Base-by-base conservation (phyloP, 2,329 filamentous ascomycete genomes). In the Mycogone perniciosa region DNA sequence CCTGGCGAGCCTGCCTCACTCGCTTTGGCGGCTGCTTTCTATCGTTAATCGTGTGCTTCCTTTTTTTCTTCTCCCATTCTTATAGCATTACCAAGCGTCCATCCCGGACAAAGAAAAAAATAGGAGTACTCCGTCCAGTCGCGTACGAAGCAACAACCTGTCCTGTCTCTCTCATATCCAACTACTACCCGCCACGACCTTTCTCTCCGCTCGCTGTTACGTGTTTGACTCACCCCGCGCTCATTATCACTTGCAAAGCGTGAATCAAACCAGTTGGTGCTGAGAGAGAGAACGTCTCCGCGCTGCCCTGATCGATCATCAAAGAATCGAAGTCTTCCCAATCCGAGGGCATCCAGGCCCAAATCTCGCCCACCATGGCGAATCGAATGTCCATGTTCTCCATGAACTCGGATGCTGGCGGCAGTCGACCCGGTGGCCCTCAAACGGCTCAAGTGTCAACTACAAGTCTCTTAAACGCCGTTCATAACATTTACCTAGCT, bases 401-500 rank as follows among this genome's bases (percentile, higher is more conserved):
- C 58, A 74, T 82, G 64, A 76, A 74, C 59, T 85, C 82, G 58
- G 81, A 86, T 57, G 82, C 84, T 43, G 71, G 80, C 54, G 77
- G 77, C 45, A 76, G 76, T 39, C 76, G 80, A 59, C 76, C 74
- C 56, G 75, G 79, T 33, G 82, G 82, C 49, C 83, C 85, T 62
- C 81, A 89, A 62, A 78, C 87, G 7, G 74, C 85, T 42, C 90
- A 95, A 66, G 85, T 96, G 49, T 96, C 92, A 6, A 95, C 92
- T 2, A 96, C 91, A 2, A 95, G 90, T 0, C 80, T 97, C 43
- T 80, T 99, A 50, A 97, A 97, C 71, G 82, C 89, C 50, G 79
- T 96, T 42, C 93, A 99, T 71, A 90, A 89, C 60, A 86, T 88
- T 63, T 97, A 95, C 69, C 80, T 88, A 44, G 83, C 87, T 3